Base-by-base conservation (phyloP, 192 early-diverging fungal species). In the Irineochytrium annulatum region DNA sequence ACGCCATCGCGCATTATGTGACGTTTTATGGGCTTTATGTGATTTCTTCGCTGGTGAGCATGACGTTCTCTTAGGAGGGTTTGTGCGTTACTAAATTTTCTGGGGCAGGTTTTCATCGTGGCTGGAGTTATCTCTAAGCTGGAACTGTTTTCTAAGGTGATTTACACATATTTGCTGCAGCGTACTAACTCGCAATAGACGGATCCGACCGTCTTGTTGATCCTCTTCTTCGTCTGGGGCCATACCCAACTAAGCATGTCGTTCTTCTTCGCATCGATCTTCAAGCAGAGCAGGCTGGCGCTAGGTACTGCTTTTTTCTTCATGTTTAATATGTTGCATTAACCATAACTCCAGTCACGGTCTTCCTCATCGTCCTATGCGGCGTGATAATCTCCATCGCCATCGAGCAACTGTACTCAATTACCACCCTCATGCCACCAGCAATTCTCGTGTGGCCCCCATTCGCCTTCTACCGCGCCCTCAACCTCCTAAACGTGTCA, bases 381-480 rank as follows among this genome's bases (percentile, higher is more conserved):
- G 72, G 77, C 28, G 82, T 90, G 24, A 76, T 90, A 16, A 68
- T 87, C 22, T 79, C 80, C 26, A 66, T 89, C 0, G 75, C 80
- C 14, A 59, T 73, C 1, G 75, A 76, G 43, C 16, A 30, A 0
- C 62, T 88, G 20, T 85, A 77, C 52, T 22, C 30, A 31, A 52
- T 52, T 6, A 19, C 28, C 2, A 29, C 66, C 32, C n/a, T n/a
- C n/a, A 72, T 73, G 3, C 79, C 84, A 2, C 14, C 61, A 13
- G 69, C 48, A 16, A 76, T 82, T 61, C 77, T 82, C 60, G 60
- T 83, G 44, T 89, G 87, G 87, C 87, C 87, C 0, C 82, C 85
- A 4, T 88, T 89, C 60, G 87, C 85, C 24, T 89, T 49, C 46
- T 49, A 17, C 22, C 8, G 46, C 5, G 46, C 17, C 6, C 46